These are phyloP conservation scores for Russula dissimulans DNA, from an alignment of 768 basidiomycete genomes.

Conservation along the genomic window DNA sequence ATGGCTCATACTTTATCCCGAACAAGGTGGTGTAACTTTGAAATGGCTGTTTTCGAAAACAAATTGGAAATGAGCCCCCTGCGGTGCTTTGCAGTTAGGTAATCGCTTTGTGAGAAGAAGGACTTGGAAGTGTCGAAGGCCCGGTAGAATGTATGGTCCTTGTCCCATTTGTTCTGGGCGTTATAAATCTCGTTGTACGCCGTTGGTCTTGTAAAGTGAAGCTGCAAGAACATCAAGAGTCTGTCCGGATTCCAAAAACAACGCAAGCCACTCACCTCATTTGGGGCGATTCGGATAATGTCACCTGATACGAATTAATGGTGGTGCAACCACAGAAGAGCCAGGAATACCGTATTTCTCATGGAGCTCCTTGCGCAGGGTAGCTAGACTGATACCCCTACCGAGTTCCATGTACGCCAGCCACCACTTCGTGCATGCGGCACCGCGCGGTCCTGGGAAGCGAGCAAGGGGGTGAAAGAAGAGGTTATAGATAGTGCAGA, in stretches of 20 bases:
- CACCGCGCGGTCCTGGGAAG: conserved; percentile 10
- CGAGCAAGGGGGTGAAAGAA: conserved; percentile 8
- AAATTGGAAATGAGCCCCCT: conserved; percentile 29
- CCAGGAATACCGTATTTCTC: not conserved
- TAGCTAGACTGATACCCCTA: conserved; percentile 3
- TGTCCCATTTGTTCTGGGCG: conserved; percentile 26
- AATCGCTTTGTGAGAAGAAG: conserved; percentile 30
- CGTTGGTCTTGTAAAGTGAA: conserved; percentile 4
- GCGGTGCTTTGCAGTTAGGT: conserved; percentile 26
- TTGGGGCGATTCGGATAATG: conserved; percentile 10
- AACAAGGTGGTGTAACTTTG: conserved; percentile 30
- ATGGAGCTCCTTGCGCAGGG: conserved; percentile 1
- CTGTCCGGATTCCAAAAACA: not conserved
- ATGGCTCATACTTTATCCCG: conserved; percentile 24
- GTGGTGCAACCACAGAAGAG: no score
- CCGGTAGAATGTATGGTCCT: conserved; percentile 33
- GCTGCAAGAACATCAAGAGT: not conserved
- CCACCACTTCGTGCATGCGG: conserved; percentile 11
- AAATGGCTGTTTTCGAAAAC: conserved; percentile 32
- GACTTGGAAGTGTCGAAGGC: conserved; percentile 30
- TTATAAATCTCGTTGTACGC: conserved; percentile 13
- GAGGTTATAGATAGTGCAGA: not conserved
- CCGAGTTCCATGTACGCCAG: conserved; percentile 11
- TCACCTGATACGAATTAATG: not conserved
- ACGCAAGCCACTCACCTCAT: not conserved